These are phyloP conservation scores for Cutaneotrichosporon mucoides DNA, from an alignment of 1,284 basidiomycete genomes.

Conservation along the genomic window DNA sequence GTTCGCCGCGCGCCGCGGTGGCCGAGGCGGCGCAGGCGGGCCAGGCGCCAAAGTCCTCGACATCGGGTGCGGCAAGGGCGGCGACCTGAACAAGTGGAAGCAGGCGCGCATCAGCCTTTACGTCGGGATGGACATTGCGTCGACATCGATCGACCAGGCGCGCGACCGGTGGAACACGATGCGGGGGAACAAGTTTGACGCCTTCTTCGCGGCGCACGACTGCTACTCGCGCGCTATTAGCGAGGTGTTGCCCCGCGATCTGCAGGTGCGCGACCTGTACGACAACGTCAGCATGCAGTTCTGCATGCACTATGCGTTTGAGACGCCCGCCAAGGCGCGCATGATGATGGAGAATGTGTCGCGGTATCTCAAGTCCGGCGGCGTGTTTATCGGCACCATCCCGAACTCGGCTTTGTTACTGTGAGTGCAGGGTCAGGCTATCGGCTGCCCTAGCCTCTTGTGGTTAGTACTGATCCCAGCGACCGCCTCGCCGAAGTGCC, in stretches of 20 bases:
- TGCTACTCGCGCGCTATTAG: conserved; percentile 75
- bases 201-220: conserved; percentile 79
- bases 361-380: conserved; percentile 72
- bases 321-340: conserved; percentile 75
- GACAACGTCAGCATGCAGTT: conserved; percentile 98
- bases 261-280: conserved; percentile 58
- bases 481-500: conserved; percentile 66
- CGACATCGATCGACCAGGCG: conserved; percentile 87
- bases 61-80: conserved; percentile 96
- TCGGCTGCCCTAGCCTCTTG: neutral
- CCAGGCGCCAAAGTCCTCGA: conserved; percentile 71
- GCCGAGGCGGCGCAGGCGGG: conserved; percentile 9
- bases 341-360: conserved; percentile 92
- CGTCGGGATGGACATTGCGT: conserved; percentile 85
- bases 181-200: conserved; percentile 61
- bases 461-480: conserved; percentile 46
- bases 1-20: conserved; percentile 50
- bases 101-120: conserved; percentile 78
- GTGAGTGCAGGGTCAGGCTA: conserved; percentile 52
- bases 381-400: conserved; percentile 89
- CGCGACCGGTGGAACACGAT: conserved; percentile 60
- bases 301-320: conserved; percentile 99
- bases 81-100: conserved; percentile 93
- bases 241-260: conserved; percentile 62
- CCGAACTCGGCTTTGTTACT: conserved; percentile 76